phyloP scores from a whole-genome alignment of 139 green algal species.

The Gonium pectorale region DNA sequence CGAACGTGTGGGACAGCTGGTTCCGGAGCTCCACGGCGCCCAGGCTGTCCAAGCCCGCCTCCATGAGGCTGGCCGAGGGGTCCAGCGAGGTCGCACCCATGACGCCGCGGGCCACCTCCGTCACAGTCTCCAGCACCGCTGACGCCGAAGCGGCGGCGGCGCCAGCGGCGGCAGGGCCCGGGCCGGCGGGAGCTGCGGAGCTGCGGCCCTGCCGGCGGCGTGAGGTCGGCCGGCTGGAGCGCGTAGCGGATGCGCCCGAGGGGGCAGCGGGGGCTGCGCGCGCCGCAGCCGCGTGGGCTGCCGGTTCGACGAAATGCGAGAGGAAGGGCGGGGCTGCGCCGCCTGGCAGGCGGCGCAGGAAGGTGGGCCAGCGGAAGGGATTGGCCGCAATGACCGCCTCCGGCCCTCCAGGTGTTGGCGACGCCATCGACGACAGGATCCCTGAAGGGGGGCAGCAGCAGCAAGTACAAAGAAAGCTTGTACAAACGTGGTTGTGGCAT shows the following conservation, averaged over 20 bases:
- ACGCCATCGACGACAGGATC: neutral
- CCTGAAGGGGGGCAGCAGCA: too few species aligned
- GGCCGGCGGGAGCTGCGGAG: neutral
- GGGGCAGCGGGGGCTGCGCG: neutral
- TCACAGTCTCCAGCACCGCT: slow-evolving; percentile 35
- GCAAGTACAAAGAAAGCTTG: too few species aligned
- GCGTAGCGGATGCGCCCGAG: neutral
- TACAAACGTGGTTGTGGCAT: too few species aligned
- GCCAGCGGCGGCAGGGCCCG: neutral
- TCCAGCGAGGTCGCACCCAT: slow-evolving; percentile 55
- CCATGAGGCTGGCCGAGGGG: slow-evolving; percentile 71
- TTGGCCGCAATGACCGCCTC: slow-evolving; percentile 61
- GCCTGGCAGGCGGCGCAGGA: slow-evolving; percentile 63
- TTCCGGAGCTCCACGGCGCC: slow-evolving; percentile 86
- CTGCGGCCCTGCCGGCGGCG: neutral
- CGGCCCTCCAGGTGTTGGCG: neutral
- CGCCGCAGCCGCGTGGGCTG: neutral
- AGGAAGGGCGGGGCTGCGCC: slow-evolving; percentile 31
- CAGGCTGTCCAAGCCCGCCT: slow-evolving; percentile 81
- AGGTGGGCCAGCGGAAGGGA: slow-evolving; percentile 75
- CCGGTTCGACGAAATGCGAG: neutral
- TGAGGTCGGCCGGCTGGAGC: too few species aligned
- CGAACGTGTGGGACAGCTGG: slow-evolving; percentile 67
- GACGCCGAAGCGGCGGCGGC: neutral
- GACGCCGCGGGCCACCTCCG: slow-evolving; percentile 51